These are phyloP conservation scores for Croton setiger DNA, from an alignment of 441 rosid genomes.

Conservation along the genomic window DNA sequence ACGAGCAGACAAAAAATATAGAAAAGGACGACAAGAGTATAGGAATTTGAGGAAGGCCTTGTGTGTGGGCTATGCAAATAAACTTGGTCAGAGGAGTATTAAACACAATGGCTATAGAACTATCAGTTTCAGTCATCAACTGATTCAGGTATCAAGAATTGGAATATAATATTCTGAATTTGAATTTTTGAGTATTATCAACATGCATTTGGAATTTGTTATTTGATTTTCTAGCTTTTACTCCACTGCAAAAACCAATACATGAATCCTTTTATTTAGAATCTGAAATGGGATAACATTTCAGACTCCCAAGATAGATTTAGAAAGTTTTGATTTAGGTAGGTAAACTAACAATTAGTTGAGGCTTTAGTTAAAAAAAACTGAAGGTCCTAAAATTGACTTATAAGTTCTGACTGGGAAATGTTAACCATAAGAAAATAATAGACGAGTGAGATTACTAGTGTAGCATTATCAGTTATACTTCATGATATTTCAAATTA, in stretches of 20 bases:
- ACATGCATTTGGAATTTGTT: constrained; percentile 1
- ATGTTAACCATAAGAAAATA: not conserved
- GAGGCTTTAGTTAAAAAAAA: not conserved
- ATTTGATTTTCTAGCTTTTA: not conserved
- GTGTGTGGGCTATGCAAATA: constrained; percentile 76
- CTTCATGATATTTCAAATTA: not conserved
- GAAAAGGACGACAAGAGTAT: constrained; percentile 48
- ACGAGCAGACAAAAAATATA: constrained; percentile 44
- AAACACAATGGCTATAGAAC: constrained; percentile 92
- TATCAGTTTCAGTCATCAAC: constrained; percentile 68
- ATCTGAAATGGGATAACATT: not conserved
- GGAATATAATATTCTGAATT: not conserved
- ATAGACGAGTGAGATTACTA: not conserved
- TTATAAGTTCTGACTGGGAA: not conserved
- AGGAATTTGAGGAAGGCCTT: constrained; percentile 82
- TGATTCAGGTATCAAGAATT: constrained; percentile 64
- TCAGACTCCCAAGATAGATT: not conserved
- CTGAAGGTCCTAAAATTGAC: not conserved
- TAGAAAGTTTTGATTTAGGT: not conserved
- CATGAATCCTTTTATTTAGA: not conserved
- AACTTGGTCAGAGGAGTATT: constrained; percentile 91
- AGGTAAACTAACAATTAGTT: not conserved
- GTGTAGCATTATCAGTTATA: not conserved
- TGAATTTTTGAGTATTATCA: not conserved
- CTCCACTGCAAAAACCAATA: not conserved